These are phyloP conservation scores for Candida tetrigidarum DNA, from an alignment of 1,139 yeast genomes.

Conservation along the genomic window DNA sequence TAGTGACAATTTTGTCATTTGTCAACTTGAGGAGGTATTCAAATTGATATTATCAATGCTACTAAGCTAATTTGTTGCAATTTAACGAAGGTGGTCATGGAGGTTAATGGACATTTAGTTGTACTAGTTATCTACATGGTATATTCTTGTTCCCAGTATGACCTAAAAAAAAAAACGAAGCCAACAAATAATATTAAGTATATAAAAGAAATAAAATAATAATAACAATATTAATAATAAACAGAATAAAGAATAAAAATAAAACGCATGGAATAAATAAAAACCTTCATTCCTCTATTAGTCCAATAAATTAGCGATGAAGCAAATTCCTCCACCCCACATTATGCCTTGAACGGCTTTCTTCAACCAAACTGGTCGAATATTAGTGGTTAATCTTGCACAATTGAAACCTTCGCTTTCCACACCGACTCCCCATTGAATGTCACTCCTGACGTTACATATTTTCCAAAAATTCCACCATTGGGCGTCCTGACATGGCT, in stretches of 20 bases:
- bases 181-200: too few relatives aligned
- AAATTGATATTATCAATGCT: too few relatives aligned
- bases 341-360: conserved; percentile 54
- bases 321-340: conserved; percentile 76
- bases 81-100: too few relatives aligned
- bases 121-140: too few relatives aligned
- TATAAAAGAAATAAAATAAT: background rate
- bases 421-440: conserved; percentile 84
- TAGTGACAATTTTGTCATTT: too few relatives aligned
- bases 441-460: conserved; percentile 75
- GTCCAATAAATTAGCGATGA: conserved; percentile 54
- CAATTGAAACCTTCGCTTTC: conserved; percentile 81
- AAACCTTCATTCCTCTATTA: background rate
- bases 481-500: conserved; percentile 82
- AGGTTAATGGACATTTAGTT: too few relatives aligned
- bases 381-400: conserved; percentile 58
- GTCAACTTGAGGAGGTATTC: too few relatives aligned
- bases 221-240: background rate
- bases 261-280: background rate
- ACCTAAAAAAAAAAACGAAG: too few relatives aligned
- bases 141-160: too few relatives aligned
- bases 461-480: conserved; percentile 86
- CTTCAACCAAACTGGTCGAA: conserved; percentile 55
- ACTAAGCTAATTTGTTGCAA: too few relatives aligned
- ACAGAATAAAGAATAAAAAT: background rate